Conservation (phyloP, 108 stramenopile species). For the Mediolabrus comicus region DNA sequence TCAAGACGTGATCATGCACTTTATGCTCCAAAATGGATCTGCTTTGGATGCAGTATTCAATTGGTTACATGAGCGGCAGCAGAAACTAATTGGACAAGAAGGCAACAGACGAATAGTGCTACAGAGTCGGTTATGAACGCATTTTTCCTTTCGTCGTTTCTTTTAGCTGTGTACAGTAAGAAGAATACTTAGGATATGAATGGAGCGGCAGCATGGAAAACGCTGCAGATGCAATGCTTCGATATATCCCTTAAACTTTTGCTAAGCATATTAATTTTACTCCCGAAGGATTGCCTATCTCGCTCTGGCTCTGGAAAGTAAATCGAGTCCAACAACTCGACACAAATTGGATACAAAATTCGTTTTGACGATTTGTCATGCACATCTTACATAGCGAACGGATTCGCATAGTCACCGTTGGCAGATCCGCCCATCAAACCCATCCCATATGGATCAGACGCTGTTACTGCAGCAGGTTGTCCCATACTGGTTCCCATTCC, state of each 20-base stretch:
- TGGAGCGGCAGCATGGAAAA: slow-evolving; percentile 31
- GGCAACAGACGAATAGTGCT: neutral
- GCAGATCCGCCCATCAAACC: slow-evolving; percentile 23
- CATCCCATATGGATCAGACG: slow-evolving; percentile 16
- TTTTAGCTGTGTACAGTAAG: no score
- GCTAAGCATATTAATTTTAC: neutral
- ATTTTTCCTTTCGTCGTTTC: no score
- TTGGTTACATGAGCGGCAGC: neutral
- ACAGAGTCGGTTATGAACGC: neutral
- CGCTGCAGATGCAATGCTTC: neutral
- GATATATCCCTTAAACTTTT: slow-evolving; percentile 61
- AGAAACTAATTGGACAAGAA: neutral
- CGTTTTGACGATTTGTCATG: neutral
- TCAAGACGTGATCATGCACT: slow-evolving; percentile 72
- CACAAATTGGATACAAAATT: neutral
- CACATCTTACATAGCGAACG: slow-evolving; percentile 23
- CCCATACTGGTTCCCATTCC: slow-evolving; percentile 2
- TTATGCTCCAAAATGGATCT: slow-evolving; percentile 54
- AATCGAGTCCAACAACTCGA: neutral
- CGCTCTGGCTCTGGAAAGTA: neutral
- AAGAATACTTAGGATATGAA: slow-evolving; percentile 24
- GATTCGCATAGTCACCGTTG: slow-evolving; percentile 39
- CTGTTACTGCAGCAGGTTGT: neutral
- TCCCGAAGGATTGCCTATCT: neutral
- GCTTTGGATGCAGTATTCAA: slow-evolving; percentile 3